Percentiles rank a stretch among this genome's conserved stretches.
Conservation (phyloP, 2,329 filamentous ascomycete genomes). For the Aspergillus carbonarius region DNA sequence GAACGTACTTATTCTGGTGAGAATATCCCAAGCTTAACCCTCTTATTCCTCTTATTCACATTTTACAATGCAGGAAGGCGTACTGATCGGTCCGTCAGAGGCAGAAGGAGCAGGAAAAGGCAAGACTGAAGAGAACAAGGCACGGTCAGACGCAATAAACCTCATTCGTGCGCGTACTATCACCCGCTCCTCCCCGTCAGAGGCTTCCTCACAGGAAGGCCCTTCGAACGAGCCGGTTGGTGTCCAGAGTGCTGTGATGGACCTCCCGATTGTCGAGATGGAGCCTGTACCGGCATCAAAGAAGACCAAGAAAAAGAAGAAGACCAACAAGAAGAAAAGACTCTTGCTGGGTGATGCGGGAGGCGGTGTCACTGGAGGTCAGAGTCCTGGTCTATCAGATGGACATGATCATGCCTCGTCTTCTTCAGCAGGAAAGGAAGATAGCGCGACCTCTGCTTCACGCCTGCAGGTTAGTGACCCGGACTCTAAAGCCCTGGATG, state of each 20-base stretch:
- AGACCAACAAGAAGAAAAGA: conserved; percentile 10
- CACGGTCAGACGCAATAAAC: conserved; percentile 14
- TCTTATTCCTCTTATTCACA: neutral
- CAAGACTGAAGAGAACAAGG: conserved; percentile 3
- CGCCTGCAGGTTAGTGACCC: neutral
- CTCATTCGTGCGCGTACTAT: conserved; percentile 16
- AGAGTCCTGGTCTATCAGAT: neutral
- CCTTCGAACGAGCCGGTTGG: neutral
- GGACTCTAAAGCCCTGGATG: neutral
- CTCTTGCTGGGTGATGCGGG: neutral
- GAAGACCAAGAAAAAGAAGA: conserved; percentile 16
- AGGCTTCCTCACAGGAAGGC: neutral
- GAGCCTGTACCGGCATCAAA: no score
- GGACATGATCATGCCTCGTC: neutral
- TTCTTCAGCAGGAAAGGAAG: neutral
- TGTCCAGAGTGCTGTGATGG: neutral
- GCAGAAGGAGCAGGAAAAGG: neutral
- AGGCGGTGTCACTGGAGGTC: neutral
- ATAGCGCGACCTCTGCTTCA: neutral
- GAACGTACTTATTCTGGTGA: neutral
- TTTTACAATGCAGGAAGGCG: neutral
- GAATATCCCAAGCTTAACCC: neutral
- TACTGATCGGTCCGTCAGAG: neutral
- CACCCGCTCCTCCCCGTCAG: conserved; percentile 4
- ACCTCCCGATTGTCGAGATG: conserved; percentile 1